A percentile compares a stretch with the other conserved stretches of the same genome.
Evolutionary conservation across 179 eudicot species (phyloP).

Genomic region (Silene coronaria): DNA sequence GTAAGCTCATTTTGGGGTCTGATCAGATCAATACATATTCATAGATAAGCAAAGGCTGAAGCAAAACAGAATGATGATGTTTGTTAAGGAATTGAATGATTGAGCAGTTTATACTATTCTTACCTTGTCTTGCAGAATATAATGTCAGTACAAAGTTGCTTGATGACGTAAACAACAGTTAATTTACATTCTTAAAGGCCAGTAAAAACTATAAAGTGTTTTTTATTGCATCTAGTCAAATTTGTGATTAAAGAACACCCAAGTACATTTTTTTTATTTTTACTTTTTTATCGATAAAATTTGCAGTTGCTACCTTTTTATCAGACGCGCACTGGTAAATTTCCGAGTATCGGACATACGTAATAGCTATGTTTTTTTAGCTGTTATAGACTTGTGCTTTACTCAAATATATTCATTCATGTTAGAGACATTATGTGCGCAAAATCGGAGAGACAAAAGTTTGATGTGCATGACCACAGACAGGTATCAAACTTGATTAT

Average conservation of each 20-base stretch:
- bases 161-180: not conserved
- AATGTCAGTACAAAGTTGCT: conserved; percentile 1
- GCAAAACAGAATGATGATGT: conserved; percentile 1
- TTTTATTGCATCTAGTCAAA: not conserved
- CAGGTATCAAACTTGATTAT: not conserved
- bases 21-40: not conserved
- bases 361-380: no score
- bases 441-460: conserved; percentile 3
- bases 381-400: no score
- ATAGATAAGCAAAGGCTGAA: not conserved
- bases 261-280: no score
- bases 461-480: not conserved
- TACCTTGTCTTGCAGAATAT: not conserved
- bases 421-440: not conserved
- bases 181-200: not conserved
- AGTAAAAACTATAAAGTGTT: not conserved
- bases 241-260: no score
- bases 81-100: conserved; percentile 5
- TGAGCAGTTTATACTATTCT: not conserved
- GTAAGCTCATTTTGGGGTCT: not conserved
- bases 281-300: no score
- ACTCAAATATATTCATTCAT: no score
- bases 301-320: not conserved
- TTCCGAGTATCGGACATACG: no score
- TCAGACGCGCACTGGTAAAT: no score